Base-by-base conservation (phyloP, 257 asterid species). In the Nicotiana obtusifolia region DNA sequence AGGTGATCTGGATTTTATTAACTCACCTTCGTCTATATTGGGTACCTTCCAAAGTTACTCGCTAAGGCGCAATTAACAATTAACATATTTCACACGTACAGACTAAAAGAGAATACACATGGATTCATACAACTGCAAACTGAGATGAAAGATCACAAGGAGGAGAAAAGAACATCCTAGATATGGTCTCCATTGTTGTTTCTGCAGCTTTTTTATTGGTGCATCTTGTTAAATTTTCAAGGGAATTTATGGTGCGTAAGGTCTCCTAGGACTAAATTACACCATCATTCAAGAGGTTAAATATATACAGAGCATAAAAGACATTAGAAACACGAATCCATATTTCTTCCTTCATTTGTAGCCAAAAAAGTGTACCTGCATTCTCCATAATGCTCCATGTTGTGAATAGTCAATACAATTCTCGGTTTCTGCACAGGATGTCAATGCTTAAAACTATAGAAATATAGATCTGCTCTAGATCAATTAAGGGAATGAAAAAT, bases 321-420 rank as follows among this genome's bases (percentile, higher is more conserved):
- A 44, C 14, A 44, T 22, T 44, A 71, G 78, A 71, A 71, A 24
- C 26, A 49, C 24, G 24, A 53, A 47, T n/a, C 24, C 79, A 49
- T 49, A 49, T 49, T 24, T 15, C 44, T 47, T 75, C 79, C 61
- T 49, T 49, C 44, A 7, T 49, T 8, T 49, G 37, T 15, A 75
- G 62, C 24, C 41, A 37, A 33, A 62, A 41, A 2, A 77, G 54
- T 64, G 66, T 81, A 93, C 98, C 95, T 90, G 97, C 98, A 94
- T 83, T 94, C 98, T 86, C 97, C 98, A 82, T 91, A 91, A 76
- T 94, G 97, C 91, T 93, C 98, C 98, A 94, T 91, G 88, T 94
- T 94, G 89, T 94, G 98, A 83, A 93, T 91, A 33, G 97, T 94
- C 92, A 93, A 86, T 83, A 91, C 90, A 83, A 94, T 86, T 84